phyloP scores from a whole-genome alignment of 805 yeast genomes.

The Scheffersomyces spartinae region DNA sequence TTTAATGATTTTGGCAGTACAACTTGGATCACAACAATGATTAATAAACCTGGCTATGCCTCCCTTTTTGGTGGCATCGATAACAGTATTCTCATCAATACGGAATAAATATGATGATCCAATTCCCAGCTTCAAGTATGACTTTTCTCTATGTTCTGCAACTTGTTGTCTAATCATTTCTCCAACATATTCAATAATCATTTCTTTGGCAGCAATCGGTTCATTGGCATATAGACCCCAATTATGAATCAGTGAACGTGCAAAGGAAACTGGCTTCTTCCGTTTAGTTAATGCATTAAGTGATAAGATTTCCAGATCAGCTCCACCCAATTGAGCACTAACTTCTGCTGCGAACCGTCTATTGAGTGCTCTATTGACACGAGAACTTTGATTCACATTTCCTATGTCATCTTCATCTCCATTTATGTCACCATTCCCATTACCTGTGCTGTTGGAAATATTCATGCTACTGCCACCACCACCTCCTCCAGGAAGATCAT shows the following conservation, averaged over 20 bases:
- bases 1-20: constrained; percentile 92
- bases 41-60: constrained; percentile 96
- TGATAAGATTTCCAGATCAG: constrained; percentile 71
- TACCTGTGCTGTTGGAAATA: too few species aligned
- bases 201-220: constrained; percentile 90
- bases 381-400: constrained; percentile 56
- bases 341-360: constrained; percentile 86
- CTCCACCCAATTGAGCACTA: constrained; percentile 67
- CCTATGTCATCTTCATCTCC: too few species aligned
- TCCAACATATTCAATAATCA: constrained; percentile 97
- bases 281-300: constrained; percentile 82
- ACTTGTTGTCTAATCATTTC: constrained; percentile 88
- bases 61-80: constrained; percentile 95
- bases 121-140: constrained; percentile 80
- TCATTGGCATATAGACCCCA: constrained; percentile 97
- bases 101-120: constrained; percentile 91
- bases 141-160: constrained; percentile 83
- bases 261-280: constrained; percentile 91
- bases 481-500: background rate
- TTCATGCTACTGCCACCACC: constrained; percentile 1
- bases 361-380: constrained; percentile 77
- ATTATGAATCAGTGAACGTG: constrained; percentile 91
- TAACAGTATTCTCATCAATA: constrained; percentile 86
- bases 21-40: constrained; percentile 95
- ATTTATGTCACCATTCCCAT: too few species aligned